Base-by-base conservation (phyloP, 331 rosid genomes). In the Ulmus americana region DNA sequence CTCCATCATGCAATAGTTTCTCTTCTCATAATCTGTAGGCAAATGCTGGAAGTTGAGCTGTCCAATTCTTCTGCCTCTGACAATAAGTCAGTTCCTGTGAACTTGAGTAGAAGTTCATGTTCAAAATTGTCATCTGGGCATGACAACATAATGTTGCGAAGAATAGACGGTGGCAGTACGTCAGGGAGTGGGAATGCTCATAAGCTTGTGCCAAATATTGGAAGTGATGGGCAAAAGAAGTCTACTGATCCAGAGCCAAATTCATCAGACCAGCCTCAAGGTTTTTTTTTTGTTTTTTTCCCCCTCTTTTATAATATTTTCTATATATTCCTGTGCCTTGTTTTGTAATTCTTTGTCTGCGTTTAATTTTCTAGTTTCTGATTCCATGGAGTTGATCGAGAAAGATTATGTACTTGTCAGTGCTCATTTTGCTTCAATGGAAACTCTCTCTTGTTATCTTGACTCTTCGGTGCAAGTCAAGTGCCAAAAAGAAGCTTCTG, bases 351-450 rank as follows among this genome's bases (percentile, higher is more conserved):
- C 39, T 75, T 52, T 43, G 56, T 65, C 65, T 70, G 63, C 45
- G 39, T 38, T 45, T 54, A 3, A 22, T 38, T 48, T 6, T 77
- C 53, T 83, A 91, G 97, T 75, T 74, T 82, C 80, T 48, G 80
- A 64, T 81, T 87, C 88, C 68, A 74, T 81, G 91, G 95, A 87
- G 76, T 84, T 81, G 41, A 73, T 91, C 38, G 97, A 86, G 86
- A 88, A 77, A 70, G 95, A 72, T 68, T 91, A 91, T 60, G 97
- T 91, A 56, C 63, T 91, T 8, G 85, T 91, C 71, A 66, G 81
- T 77, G 74, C 83, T 50, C 79, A 72, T 76, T 82, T 79, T 18
- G 77, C 79, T 39, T 83, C 91, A 45, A 39, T 69, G 75, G 97
- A 80, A 74, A 74, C 69, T 10, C 65, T 75, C 73, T 84, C 83